Percentiles rank a stretch among this genome's conserved stretches.
Evolutionary conservation across 805 yeast species (phyloP).

Genomic region (Yarrowia alimentaria): DNA sequence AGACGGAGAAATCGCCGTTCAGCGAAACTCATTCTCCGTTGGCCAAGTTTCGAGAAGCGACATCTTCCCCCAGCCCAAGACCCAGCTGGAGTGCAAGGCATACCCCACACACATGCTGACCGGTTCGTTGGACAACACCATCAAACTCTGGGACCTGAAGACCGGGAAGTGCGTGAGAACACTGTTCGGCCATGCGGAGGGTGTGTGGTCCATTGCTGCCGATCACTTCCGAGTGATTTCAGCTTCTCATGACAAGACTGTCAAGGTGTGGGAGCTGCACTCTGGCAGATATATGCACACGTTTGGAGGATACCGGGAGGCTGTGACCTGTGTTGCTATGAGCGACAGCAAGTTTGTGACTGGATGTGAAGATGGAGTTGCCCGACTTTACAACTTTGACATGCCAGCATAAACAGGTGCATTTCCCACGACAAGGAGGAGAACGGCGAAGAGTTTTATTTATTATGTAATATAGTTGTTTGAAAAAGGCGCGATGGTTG

Average conservation of each 20-base stretch:
- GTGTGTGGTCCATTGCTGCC: constrained; percentile 96
- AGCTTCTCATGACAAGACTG: constrained; percentile 89
- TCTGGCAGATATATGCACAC: constrained; percentile 93
- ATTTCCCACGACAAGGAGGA: not conserved
- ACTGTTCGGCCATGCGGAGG: constrained; percentile 96
- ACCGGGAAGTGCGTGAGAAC: constrained; percentile 89
- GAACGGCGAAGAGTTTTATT: too few relatives aligned
- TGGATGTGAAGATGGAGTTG: constrained; percentile 85
- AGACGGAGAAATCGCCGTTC: constrained; percentile 11
- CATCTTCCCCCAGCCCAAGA: constrained; percentile 20
- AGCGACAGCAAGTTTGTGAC: constrained; percentile 88
- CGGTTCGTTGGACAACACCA: constrained; percentile 88
- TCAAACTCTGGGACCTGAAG: constrained; percentile 84
- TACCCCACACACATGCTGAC: constrained; percentile 81
- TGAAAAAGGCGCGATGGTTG: too few relatives aligned
- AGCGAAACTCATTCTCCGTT: constrained; percentile 10
- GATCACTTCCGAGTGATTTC: constrained; percentile 92
- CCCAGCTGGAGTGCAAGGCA: not conserved
- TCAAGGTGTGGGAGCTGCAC: constrained; percentile 94
- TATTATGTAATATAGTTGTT: not conserved
- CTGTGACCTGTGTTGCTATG: constrained; percentile 66
- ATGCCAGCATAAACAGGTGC: constrained; percentile 1
- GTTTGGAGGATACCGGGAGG: constrained; percentile 64
- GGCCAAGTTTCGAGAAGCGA: constrained; percentile 6
- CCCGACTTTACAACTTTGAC: constrained; percentile 78